phyloP scores from a whole-genome alignment of 371 early-diverging fungal genomes.

The Mortierella sp. region DNA sequence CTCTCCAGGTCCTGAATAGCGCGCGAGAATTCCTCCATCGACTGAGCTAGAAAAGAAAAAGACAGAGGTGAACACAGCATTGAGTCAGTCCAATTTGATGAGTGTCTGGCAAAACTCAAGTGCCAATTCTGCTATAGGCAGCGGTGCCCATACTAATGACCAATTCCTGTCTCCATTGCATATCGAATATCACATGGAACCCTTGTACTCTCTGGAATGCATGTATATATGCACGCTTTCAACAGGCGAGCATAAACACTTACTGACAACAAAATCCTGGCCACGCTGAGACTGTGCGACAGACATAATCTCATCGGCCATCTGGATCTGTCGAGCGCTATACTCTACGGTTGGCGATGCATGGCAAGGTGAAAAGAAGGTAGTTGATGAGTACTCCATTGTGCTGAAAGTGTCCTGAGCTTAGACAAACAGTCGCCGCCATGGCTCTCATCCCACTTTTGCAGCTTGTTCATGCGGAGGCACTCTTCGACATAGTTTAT shows the following conservation, averaged over 20 bases:
- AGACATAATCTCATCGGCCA: constrained; percentile 66
- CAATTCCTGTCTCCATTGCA: background rate
- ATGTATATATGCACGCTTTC: background rate
- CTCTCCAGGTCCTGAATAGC: constrained; percentile 75
- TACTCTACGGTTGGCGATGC: constrained; percentile 57
- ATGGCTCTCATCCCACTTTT: constrained; percentile 7
- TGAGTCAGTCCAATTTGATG: background rate
- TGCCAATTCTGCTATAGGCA: background rate
- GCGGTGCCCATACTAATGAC: background rate
- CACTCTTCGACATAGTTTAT: background rate
- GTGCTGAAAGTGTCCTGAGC: background rate
- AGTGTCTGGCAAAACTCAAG: background rate
- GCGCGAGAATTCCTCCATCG: constrained; percentile 69
- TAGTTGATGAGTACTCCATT: background rate
- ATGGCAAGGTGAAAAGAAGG: background rate
- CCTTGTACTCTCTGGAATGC: background rate
- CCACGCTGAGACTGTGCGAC: constrained; percentile 68
- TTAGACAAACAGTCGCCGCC: background rate
- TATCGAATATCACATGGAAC: background rate
- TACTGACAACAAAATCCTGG: constrained; percentile 74
- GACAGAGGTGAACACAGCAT: background rate
- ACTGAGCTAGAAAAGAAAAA: constrained; percentile 58
- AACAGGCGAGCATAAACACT: constrained; percentile 14
- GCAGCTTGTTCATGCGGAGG: background rate
- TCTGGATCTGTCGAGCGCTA: constrained; percentile 66